phyloP scores from a whole-genome alignment of 768 basidiomycete genomes.

The Pluteus cervinus region DNA sequence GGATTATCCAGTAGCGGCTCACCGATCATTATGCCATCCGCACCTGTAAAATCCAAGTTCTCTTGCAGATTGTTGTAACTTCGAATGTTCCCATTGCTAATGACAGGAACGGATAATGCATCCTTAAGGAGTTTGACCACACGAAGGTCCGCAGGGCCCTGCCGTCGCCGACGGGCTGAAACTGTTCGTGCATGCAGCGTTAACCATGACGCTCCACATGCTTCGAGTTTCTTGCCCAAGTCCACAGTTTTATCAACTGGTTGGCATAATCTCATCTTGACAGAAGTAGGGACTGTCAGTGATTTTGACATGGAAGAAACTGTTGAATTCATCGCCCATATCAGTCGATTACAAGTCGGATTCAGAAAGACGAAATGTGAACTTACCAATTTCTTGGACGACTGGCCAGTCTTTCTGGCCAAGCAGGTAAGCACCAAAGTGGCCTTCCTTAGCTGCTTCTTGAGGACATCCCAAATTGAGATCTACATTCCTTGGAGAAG shows the following conservation, averaged over 20 bases:
- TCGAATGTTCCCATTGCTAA: constrained; percentile 79
- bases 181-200: constrained; percentile 73
- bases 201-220: constrained; percentile 64
- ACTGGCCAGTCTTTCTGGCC: constrained; percentile 67
- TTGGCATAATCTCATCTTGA: constrained; percentile 59
- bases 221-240: constrained; percentile 52
- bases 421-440: constrained; percentile 74
- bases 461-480: constrained; percentile 81
- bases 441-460: constrained; percentile 56
- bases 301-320: constrained; percentile 62
- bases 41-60: constrained; percentile 51
- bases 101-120: constrained; percentile 45
- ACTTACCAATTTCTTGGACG: constrained; percentile 56
- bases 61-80: constrained; percentile 46
- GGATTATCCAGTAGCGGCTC: constrained; percentile 74
- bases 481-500: constrained; percentile 35
- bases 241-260: constrained; percentile 46
- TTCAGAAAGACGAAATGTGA: neutral
- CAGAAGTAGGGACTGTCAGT: constrained; percentile 57
- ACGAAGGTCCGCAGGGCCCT: constrained; percentile 63
- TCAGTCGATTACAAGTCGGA: neutral
- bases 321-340: constrained; percentile 18
- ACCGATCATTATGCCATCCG: constrained; percentile 78
- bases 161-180: constrained; percentile 60
- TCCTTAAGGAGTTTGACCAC: constrained; percentile 54